Evolutionary conservation across 2,329 filamentous ascomycete species (phyloP).

Genomic region (Xylariomycetidae sp.): DNA sequence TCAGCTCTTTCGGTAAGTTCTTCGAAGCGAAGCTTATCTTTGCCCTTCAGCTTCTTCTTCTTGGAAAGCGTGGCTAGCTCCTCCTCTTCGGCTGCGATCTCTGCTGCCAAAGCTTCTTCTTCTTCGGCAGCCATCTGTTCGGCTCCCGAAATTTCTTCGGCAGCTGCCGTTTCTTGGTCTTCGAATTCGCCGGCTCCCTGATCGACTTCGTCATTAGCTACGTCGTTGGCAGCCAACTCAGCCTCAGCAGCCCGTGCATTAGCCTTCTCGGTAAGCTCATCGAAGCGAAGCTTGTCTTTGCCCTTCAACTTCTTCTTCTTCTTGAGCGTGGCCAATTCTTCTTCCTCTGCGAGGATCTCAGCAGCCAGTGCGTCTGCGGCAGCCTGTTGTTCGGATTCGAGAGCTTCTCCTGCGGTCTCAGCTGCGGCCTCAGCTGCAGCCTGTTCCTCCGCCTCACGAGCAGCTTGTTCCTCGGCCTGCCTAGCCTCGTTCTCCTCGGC

Average conservation of each 20-base stretch:
- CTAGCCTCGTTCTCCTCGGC: slow-evolving; percentile 31
- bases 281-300: slow-evolving; percentile 24
- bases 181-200: too few species aligned
- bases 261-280: slow-evolving; percentile 30
- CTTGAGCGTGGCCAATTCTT: slow-evolving; percentile 23
- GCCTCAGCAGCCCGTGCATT: slow-evolving; percentile 20
- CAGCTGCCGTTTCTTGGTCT: too few species aligned
- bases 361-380: slow-evolving; percentile 22
- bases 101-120: too few species aligned
- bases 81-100: slow-evolving; percentile 6
- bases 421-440: slow-evolving; percentile 9
- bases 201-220: too few species aligned
- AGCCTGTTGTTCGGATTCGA: slow-evolving; percentile 20
- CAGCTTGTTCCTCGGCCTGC: slow-evolving; percentile 30
- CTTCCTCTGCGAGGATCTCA: slow-evolving; percentile 16
- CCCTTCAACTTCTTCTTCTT: slow-evolving; percentile 33
- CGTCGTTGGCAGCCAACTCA: too few species aligned
- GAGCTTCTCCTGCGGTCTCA: slow-evolving; percentile 5
- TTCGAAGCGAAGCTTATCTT: slow-evolving; percentile 41
- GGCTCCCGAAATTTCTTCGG: too few species aligned
- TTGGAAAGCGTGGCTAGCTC: slow-evolving; percentile 37
- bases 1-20: slow-evolving; percentile 31
- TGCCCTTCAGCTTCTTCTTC: slow-evolving; percentile 43
- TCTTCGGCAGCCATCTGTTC: too few species aligned
- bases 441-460: slow-evolving; percentile 10